Percentiles rank a stretch among this genome's conserved stretches.
These are phyloP conservation scores for Tuber aestivum DNA, from an alignment of 495 filamentous ascomycete genomes.

Conservation along the genomic window DNA sequence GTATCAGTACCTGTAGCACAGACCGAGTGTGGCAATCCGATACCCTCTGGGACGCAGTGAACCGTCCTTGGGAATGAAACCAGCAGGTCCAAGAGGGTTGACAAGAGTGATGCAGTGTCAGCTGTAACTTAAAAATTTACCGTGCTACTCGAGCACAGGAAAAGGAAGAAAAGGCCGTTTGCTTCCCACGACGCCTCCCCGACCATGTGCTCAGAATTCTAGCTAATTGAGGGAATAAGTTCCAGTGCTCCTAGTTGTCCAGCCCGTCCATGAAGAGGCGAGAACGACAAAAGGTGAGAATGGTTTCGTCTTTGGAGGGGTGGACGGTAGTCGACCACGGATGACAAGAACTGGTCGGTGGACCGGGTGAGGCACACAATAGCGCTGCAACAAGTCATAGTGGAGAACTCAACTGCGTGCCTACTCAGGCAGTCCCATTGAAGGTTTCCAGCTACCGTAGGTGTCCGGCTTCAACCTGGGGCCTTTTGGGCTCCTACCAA, in stretches of 20 bases:
- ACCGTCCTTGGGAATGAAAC: neutral
- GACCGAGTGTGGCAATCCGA: neutral
- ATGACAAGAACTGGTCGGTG: too few species aligned
- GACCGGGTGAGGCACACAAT: too few species aligned
- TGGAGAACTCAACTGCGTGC: too few species aligned
- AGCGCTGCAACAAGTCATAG: too few species aligned
- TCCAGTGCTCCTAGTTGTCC: too few species aligned
- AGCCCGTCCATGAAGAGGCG: too few species aligned
- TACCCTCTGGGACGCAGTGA: neutral
- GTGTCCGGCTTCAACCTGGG: neutral
- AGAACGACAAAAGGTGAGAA: too few species aligned
- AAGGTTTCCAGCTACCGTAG: neutral
- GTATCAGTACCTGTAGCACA: neutral
- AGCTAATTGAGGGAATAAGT: too few species aligned
- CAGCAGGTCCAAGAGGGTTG: neutral
- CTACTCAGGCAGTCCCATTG: too few species aligned
- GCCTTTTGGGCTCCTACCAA: neutral
- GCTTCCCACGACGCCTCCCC: neutral
- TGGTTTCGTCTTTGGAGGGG: too few species aligned
- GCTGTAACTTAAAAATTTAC: neutral
- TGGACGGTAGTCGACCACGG: too few species aligned
- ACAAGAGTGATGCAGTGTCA: neutral
- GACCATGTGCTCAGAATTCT: neutral
- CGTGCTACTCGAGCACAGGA: neutral
- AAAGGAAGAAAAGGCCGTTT: neutral